Evolutionary conservation across 2,329 filamentous ascomycete genomes (phyloP).

Genomic region (Metarhizium guizhouense): DNA sequence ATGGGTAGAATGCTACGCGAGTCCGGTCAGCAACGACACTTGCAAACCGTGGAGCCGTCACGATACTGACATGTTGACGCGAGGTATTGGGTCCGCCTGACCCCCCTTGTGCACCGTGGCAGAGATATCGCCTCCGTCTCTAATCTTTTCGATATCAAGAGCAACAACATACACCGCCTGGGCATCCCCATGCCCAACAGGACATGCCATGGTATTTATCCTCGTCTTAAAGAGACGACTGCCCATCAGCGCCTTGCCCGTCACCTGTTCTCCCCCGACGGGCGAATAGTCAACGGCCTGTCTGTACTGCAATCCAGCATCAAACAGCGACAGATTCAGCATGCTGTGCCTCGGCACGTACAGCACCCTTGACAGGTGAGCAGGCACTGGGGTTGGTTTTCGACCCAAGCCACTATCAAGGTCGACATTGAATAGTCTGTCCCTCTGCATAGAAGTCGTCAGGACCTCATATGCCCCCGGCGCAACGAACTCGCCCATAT

Average conservation of each 20-base stretch:
- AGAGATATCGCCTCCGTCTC: not conserved
- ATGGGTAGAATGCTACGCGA: not conserved
- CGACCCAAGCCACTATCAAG: slow-evolving; percentile 4
- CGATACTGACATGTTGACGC: slow-evolving; percentile 2
- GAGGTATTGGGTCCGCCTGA: not conserved
- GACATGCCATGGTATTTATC: slow-evolving; percentile 1
- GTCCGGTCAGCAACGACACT: not conserved
- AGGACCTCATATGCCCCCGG: too few species aligned
- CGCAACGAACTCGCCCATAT: too few species aligned
- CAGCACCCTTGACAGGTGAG: slow-evolving; percentile 4
- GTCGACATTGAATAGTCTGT: not conserved
- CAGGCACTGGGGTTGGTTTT: slow-evolving; percentile 1
- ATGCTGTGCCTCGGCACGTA: slow-evolving; percentile 4
- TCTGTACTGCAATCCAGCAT: not conserved
- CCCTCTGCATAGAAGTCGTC: too few species aligned
- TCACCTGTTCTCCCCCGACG: not conserved
- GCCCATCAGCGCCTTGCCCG: slow-evolving; percentile 1
- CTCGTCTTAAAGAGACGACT: slow-evolving; percentile 5
- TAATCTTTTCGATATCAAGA: not conserved
- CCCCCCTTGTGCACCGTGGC: not conserved
- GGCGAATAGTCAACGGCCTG: slow-evolving; percentile 1
- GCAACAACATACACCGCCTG: not conserved
- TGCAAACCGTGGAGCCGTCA: not conserved
- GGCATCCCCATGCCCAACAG: not conserved
- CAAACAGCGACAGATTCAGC: slow-evolving; percentile 2